phyloP scores from a whole-genome alignment of 176 grass and related monocot genomes.

The Tillandsia fasciculata region DNA sequence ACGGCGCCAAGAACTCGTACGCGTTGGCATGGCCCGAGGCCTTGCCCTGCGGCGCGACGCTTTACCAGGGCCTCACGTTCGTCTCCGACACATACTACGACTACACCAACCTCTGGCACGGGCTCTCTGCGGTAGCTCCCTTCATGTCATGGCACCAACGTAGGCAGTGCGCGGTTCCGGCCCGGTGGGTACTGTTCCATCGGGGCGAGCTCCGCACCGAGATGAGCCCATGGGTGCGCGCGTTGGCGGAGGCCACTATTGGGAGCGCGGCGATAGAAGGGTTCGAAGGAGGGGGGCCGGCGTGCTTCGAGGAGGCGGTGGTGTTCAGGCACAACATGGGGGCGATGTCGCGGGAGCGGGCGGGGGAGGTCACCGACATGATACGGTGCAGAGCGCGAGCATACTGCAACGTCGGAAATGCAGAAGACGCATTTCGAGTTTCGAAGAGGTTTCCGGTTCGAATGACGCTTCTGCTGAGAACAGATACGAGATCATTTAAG shows the following conservation, averaged over 20 bases:
- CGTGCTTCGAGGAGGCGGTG: slow-evolving; percentile 28
- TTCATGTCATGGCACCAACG: slow-evolving; percentile 23
- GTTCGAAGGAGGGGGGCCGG: neutral
- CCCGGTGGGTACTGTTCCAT: slow-evolving; percentile 28
- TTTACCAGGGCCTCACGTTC: slow-evolving; percentile 19
- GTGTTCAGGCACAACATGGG: slow-evolving; percentile 26
- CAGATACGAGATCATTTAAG: slow-evolving; percentile 26
- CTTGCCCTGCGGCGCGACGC: slow-evolving; percentile 13
- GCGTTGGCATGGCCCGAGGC: slow-evolving; percentile 17
- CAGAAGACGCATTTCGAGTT: neutral
- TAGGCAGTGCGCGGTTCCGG: slow-evolving; percentile 14
- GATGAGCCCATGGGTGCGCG: slow-evolving; percentile 12
- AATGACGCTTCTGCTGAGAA: slow-evolving; percentile 19
- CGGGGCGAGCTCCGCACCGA: slow-evolving; percentile 15
- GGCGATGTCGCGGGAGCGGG: slow-evolving; percentile 19
- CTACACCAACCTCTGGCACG: slow-evolving; percentile 29
- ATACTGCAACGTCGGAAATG: slow-evolving; percentile 6
- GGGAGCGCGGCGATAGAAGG: slow-evolving; percentile 12
- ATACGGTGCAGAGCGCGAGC: slow-evolving; percentile 29
- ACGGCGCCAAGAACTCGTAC: slow-evolving; percentile 23
- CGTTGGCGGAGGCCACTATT: slow-evolving; percentile 7
- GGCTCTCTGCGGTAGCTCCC: slow-evolving; percentile 12
- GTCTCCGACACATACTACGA: slow-evolving; percentile 25
- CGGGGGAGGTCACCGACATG: slow-evolving; percentile 21
- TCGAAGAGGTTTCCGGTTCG: neutral